These are phyloP conservation scores for Prunella vulgaris DNA, from an alignment of 257 asterid genomes.

Conservation along the genomic window DNA sequence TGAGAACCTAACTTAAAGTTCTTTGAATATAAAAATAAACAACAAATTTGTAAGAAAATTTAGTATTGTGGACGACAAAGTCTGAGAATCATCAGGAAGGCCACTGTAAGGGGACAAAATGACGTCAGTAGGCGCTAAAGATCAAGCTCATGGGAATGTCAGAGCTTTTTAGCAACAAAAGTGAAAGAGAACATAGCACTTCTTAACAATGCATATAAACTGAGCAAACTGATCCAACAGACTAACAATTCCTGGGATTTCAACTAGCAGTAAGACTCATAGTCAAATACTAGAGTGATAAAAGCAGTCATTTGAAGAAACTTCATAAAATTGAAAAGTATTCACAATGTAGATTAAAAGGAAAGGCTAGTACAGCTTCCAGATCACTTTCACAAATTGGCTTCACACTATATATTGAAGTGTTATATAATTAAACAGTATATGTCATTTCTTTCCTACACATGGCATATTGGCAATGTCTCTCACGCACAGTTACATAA, in stretches of 20 bases:
- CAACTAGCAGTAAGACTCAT: background rate
- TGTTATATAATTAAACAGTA: background rate
- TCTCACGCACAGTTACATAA: background rate
- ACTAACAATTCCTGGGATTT: background rate
- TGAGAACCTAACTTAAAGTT: background rate
- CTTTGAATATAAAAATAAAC: background rate
- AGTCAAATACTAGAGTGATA: background rate
- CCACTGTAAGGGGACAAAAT: background rate
- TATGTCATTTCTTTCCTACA: background rate
- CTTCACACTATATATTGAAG: background rate
- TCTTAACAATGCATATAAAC: background rate
- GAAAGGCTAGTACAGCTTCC: background rate
- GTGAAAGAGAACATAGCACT: background rate
- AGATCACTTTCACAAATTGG: background rate
- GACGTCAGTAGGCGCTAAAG: background rate
- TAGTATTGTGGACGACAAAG: no score
- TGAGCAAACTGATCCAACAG: background rate
- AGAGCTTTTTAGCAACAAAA: background rate
- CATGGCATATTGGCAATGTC: background rate
- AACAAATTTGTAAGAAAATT: background rate
- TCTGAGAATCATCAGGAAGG: no score
- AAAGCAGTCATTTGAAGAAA: background rate
- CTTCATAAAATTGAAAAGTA: background rate
- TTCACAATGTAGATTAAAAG: background rate
- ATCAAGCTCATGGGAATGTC: slow-evolving; percentile 1